Base-by-base conservation (phyloP, 2,329 filamentous ascomycete genomes). In the Aureobasidium sp. region DNA sequence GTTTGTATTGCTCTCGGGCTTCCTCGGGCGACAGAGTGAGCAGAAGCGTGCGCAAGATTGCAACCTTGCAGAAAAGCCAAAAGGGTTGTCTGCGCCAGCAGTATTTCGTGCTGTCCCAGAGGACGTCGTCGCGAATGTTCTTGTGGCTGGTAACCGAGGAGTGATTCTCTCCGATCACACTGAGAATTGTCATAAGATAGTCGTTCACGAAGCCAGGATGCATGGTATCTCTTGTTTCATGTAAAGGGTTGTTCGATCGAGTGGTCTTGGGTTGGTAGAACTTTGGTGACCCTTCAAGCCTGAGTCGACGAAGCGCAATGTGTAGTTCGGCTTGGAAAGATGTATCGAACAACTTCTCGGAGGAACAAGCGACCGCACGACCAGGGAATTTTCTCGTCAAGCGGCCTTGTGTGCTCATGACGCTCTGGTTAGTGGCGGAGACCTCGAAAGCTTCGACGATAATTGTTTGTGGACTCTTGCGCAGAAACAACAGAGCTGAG, bases 1-100 rank as follows among this genome's bases (percentile, higher is more conserved):
- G 11, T 13, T 60, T 60, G 58, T 60, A 60, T 3, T 46, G 3
- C 10, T 47, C 2, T 1, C 7, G 29, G 11, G 49, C 58, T 11
- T 47, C 21, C 5, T 2, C 17, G 1, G 17, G 40, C 0, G 1
- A 0, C 31, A 17, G 66, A 23, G 1, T 31, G 73, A 63, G 27
- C 71, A 75, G 0, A 10, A 88, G 73, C 8, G 79, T 74, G 0
- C 84, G 77, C 51, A 84, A 78, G 1, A 82, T 65, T 0, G 77
- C 74, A 1, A 89, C 83, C 0, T 84, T 80, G 4, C 88, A 69
- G 0, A 84, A 72, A 0, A 89, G 77, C 80, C 84, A 89, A 54
- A 81, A 77, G 0, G 86, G 78, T 1, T 79, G 79, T 38, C 87
- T 74, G 19, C 86, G 76, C 85, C 86, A 89, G 0, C 85, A 85